Evolutionary conservation across 2,329 filamentous ascomycete species (phyloP), one percentile per base, ranked within the genome.

Genomic region (Chlorencoelia australis): DNA sequence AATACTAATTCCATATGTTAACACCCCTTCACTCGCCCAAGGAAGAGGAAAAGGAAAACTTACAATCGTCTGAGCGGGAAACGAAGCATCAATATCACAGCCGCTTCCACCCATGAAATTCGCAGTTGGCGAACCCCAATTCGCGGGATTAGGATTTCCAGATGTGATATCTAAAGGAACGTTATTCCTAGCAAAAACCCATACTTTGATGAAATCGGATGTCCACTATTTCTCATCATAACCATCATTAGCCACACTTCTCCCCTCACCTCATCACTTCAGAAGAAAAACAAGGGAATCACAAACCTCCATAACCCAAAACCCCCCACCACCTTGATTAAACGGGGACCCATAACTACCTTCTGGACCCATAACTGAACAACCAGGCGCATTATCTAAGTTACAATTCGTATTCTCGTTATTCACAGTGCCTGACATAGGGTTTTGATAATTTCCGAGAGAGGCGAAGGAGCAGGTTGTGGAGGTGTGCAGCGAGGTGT

Each of bases 1-100:
- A 79, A 29, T 48, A 49, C 47, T 50, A 24, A 7, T 4, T 2
- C 3, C 13, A 2, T 15, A 13, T 10, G 26, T 38, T 35, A 31
- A 26, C 7, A 18, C 8, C 7, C 4, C 17, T 18, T 20, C 4
- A 13, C 4, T 16, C 16, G 3, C 5, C 4, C 8, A 4, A 8
- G n/a, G 9, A 15, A 13, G 15, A 10, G 3, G 5, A 9, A 9
- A 27, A 20, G 17, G 5, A 30, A 11, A 10, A 47, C 46, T 39
- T 36, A 87, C 74, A 45, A 95, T 75, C 49, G 79, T 73, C 64
- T 93, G 71, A 41, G 80, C 60, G 38, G 65, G 64, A 63, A 95
- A 91, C 58, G 79, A 69, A 2, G 61, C 49, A 45, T 76, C 65
- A 45, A 93, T 80, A 50, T 88, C 64, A 61, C 88, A 95, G 2